Base-by-base conservation (phyloP, 257 asterid genomes). In the Solanum chiquidenum region DNA sequence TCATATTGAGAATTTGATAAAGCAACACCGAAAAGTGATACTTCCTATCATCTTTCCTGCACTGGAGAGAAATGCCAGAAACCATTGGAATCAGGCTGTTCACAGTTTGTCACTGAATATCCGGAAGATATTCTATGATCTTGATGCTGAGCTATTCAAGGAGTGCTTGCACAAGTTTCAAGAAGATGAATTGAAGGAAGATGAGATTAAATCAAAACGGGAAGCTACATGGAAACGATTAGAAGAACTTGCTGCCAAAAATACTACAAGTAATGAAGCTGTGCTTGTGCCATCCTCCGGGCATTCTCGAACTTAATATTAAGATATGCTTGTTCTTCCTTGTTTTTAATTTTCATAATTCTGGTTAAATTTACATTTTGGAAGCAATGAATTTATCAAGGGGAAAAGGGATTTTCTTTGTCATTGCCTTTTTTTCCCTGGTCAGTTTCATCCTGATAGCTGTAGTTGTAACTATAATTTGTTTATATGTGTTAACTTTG, bases 11-110 rank as follows among this genome's bases (percentile, higher is more conserved):
- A 95, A 87, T 84, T 90, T 95, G 87, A 91, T 95, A 64, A 95
- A 92, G 89, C 98, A 93, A 89, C 92, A 94, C 84, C 94, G 95
- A 82, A 93, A 91, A 87, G 93, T 94, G 69, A 93, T 95, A 88
- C 93, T 95, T 77, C 98, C 98, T 4, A 88, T 95, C 42, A 93
- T 95, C 90, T 95, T 95, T 93, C 98, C 98, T 16, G 94, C 95
- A 35, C 85, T 95, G 86, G 98, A 95, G 92, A 93, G 91, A 91
- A 95, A 95, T 27, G 95, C 94, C 38, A 87, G 94, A 82, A 94
- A 91, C 87, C 98, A 95, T 83, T 95, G 98, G 98, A 95, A 95
- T 89, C 98, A 91, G 86, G 95, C 97, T 25, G 97, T 95, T 83
- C 97, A 94, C 89, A 86, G 98, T 58, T 89, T 95, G 89, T 93